These are phyloP conservation scores for Xylaria scruposa DNA, from an alignment of 495 filamentous ascomycete species.

Conservation along the genomic window DNA sequence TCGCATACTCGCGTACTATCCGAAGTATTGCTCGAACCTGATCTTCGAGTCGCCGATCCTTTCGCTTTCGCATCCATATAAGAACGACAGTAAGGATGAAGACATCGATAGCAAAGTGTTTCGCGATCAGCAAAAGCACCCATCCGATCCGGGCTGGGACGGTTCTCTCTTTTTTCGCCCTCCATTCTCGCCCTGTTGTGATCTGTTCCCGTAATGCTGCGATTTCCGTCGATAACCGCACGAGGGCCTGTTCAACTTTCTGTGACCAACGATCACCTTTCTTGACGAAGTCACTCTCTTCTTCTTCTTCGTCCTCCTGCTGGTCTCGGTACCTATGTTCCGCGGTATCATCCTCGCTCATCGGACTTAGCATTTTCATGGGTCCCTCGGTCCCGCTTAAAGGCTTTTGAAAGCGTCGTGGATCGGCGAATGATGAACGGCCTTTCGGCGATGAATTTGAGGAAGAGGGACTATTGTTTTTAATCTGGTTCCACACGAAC, in stretches of 20 bases:
- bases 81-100: slow-evolving; percentile 72
- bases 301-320: slow-evolving; percentile 45
- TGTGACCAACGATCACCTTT: slow-evolving; percentile 73
- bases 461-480: slow-evolving; percentile 75
- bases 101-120: slow-evolving; percentile 76
- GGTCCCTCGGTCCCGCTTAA: slow-evolving; percentile 57
- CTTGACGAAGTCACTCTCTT: slow-evolving; percentile 49
- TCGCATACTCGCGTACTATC: slow-evolving; percentile 64
- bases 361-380: slow-evolving; percentile 77
- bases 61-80: slow-evolving; percentile 79
- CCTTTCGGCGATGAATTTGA: slow-evolving; percentile 58
- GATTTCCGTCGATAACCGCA: slow-evolving; percentile 90
- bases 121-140: slow-evolving; percentile 70
- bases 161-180: slow-evolving; percentile 58
- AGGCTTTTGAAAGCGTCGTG: slow-evolving; percentile 51
- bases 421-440: slow-evolving; percentile 42
- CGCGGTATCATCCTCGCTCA: slow-evolving; percentile 78
- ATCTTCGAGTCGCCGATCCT: slow-evolving; percentile 78
- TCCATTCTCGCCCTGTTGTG: slow-evolving; percentile 67
- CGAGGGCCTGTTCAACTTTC: slow-evolving; percentile 84
- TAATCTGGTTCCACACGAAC: slow-evolving; percentile 98
- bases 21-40: slow-evolving; percentile 71
- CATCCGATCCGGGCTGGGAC: slow-evolving; percentile 75
- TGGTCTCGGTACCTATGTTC: slow-evolving; percentile 54
- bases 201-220: slow-evolving; percentile 94